A percentile compares a stretch with the other conserved stretches of the same genome.
Conservation (phyloP, 129 eudicot genomes). For the Silybum marianum region DNA sequence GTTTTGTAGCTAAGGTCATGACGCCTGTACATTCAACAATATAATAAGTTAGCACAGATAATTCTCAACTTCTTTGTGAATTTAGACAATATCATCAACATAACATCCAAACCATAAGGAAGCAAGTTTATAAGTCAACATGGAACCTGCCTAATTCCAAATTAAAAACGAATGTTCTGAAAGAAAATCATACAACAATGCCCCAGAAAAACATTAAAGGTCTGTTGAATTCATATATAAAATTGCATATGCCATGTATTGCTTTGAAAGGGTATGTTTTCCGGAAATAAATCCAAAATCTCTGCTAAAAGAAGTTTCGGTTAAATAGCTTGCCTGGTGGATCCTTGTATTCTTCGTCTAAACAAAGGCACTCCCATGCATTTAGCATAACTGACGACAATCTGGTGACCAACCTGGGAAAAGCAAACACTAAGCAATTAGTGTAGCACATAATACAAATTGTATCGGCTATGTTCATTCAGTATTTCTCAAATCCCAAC, state of each 20-base stretch:
- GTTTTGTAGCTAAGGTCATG: conserved; percentile 68
- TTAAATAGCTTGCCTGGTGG: conserved; percentile 78
- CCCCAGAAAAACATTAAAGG: not conserved
- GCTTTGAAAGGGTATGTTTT: not conserved
- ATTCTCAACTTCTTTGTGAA: conserved; percentile 5
- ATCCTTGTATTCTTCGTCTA: conserved; percentile 88
- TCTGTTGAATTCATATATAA: not conserved
- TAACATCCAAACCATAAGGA: not conserved
- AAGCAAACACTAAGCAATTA: conserved; percentile 3
- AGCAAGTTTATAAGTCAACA: not conserved
- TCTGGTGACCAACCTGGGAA: conserved; percentile 92
- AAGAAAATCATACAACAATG: not conserved
- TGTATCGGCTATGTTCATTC: not conserved
- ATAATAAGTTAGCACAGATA: not conserved
- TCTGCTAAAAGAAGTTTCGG: conserved; percentile 23
- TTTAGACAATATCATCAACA: conserved; percentile 5
- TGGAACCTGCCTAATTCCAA: not conserved
- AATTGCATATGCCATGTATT: not conserved
- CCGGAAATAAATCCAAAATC: not conserved
- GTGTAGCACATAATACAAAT: conserved; percentile 11
- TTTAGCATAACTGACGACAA: conserved; percentile 81
- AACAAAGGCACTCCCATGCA: conserved; percentile 96
- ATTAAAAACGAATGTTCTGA: not conserved
- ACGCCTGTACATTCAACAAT: conserved; percentile 48
- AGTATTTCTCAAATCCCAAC: not conserved